Evolutionary conservation across 495 filamentous ascomycete species (phyloP).

Genomic region (Penicillium cataractarum): DNA sequence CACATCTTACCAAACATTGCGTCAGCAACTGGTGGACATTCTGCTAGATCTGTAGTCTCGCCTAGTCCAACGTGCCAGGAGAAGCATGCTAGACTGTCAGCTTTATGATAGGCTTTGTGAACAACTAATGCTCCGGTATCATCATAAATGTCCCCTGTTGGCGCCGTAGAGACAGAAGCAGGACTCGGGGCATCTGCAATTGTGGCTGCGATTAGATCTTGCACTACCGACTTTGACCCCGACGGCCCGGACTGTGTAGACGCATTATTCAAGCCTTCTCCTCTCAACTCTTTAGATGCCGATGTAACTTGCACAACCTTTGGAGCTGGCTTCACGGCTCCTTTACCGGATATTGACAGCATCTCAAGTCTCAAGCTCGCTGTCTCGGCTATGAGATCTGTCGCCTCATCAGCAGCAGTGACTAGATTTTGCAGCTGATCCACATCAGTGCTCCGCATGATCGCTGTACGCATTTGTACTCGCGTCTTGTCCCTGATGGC

Average conservation of each 20-base stretch:
- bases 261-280: no score
- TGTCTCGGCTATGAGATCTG: constrained; percentile 7
- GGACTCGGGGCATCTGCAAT: neutral
- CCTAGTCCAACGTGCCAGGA: neutral
- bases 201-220: neutral
- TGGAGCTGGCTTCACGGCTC: neutral
- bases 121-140: neutral
- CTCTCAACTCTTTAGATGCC: no score
- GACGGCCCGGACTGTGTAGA: neutral
- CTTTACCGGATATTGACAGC: neutral
- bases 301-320: neutral
- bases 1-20: neutral
- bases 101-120: neutral
- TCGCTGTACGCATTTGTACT: constrained; percentile 5
- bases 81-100: neutral
- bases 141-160: neutral
- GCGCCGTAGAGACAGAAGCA: neutral
- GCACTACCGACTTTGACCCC: neutral
- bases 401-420: constrained; percentile 1
- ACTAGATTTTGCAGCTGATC: constrained; percentile 5
- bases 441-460: constrained; percentile 2
- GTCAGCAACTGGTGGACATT: neutral
- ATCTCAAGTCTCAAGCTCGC: constrained; percentile 10
- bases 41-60: neutral
- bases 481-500: neutral